Evolutionary conservation across 192 early-diverging fungal species (phyloP).

Genomic region (Rhizophagus prolifer): DNA sequence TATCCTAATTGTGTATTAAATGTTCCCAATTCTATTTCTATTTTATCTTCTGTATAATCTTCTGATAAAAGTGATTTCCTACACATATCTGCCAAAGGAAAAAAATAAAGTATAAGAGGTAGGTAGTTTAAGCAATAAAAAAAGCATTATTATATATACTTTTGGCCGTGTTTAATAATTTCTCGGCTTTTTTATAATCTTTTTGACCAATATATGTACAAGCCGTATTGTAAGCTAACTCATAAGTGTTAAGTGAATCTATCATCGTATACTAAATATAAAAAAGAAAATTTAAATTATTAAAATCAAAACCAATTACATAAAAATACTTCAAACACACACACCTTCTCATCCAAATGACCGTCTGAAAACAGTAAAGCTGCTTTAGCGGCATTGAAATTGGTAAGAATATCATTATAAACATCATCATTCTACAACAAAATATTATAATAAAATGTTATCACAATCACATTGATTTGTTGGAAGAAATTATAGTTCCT

Average conservation of each 20-base stretch:
- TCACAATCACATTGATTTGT: not conserved
- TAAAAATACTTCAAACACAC: not conserved
- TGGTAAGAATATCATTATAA: slow-evolving; percentile 52
- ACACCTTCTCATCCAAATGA: slow-evolving; percentile 34
- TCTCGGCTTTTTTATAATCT: slow-evolving; percentile 51
- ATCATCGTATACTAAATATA: slow-evolving; percentile 29
- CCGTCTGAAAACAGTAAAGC: slow-evolving; percentile 45
- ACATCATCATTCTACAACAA: slow-evolving; percentile 33
- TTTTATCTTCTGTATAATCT: slow-evolving; percentile 62
- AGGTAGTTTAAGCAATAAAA: not conserved
- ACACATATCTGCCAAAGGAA: slow-evolving; percentile 41
- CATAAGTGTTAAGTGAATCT: slow-evolving; percentile 52
- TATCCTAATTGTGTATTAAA: slow-evolving; percentile 67
- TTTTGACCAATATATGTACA: slow-evolving; percentile 56
- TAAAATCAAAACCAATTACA: not conserved
- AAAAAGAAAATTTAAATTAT: not conserved
- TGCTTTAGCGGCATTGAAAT: slow-evolving; percentile 54
- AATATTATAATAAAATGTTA: not conserved
- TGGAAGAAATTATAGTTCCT: not conserved
- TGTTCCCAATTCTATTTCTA: slow-evolving; percentile 63
- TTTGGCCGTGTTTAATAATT: slow-evolving; percentile 54
- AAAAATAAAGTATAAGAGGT: not conserved
- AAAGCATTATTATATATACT: slow-evolving; percentile 39
- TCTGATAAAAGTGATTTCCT: slow-evolving; percentile 46
- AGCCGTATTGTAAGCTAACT: slow-evolving; percentile 67